Percentiles rank a stretch among this genome's conserved stretches.
Conservation (phyloP, 331 rosid species). For the Malus hybrid region DNA sequence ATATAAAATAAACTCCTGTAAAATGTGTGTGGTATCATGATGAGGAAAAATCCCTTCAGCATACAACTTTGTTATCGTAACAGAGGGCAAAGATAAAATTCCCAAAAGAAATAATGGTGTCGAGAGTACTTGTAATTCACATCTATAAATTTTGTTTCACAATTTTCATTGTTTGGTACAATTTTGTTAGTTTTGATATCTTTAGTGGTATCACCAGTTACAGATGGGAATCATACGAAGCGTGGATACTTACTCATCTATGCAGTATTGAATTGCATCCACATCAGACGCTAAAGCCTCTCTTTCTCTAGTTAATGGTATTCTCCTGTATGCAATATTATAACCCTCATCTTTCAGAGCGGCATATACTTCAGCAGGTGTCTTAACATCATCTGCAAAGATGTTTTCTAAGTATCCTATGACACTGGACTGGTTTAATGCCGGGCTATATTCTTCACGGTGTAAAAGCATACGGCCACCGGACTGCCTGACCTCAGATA, state of each 20-base stretch:
- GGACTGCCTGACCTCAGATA: slow-evolving; percentile 55
- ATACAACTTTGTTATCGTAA: not conserved
- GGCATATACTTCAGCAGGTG: slow-evolving; percentile 76
- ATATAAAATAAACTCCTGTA: not conserved
- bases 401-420: slow-evolving; percentile 77
- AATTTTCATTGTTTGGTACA: not conserved
- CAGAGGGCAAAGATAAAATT: not conserved
- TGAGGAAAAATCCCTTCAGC: not conserved
- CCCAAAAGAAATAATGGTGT: not conserved
- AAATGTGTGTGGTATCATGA: not conserved
- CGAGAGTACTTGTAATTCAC: not conserved
- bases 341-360: slow-evolving; percentile 50
- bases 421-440: slow-evolving; percentile 53
- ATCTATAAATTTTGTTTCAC: not conserved
- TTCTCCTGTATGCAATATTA: slow-evolving; percentile 53
- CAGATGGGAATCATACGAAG: not conserved
- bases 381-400: slow-evolving; percentile 63
- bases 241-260: slow-evolving; percentile 50
- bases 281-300: slow-evolving; percentile 70
- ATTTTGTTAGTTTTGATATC: not conserved
- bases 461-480: slow-evolving; percentile 81
- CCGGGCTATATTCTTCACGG: slow-evolving; percentile 69
- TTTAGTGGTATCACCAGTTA: not conserved
- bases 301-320: slow-evolving; percentile 70
- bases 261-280: slow-evolving; percentile 66